These are phyloP conservation scores for Aspergillus fischeri DNA, from an alignment of 2,329 filamentous ascomycete genomes.

Conservation along the genomic window DNA sequence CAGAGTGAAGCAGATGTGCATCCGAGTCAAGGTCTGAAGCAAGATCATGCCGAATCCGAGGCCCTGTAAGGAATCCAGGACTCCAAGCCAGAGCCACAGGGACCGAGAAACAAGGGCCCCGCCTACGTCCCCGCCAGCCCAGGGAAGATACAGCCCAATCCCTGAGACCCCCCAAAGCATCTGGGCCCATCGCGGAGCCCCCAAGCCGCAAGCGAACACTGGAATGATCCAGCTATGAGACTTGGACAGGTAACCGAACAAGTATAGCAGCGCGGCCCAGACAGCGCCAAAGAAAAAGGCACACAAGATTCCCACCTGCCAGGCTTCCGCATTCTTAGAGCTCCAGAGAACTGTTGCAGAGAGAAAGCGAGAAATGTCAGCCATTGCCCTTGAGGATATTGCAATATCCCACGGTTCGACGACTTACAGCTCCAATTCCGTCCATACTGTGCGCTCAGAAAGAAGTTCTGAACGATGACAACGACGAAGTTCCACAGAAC, in stretches of 20 bases:
- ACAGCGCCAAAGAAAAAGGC: slow-evolving; percentile 49
- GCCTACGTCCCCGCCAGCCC: slow-evolving; percentile 53
- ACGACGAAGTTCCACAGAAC: slow-evolving; percentile 64
- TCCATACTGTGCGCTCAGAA: slow-evolving; percentile 61
- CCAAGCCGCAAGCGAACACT: slow-evolving; percentile 63
- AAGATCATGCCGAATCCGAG: slow-evolving; percentile 67
- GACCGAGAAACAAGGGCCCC: slow-evolving; percentile 54
- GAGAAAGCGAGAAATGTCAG: not conserved
- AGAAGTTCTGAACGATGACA: slow-evolving; percentile 64
- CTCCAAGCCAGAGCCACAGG: slow-evolving; percentile 65
- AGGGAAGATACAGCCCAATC: slow-evolving; percentile 60
- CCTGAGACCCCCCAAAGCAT: slow-evolving; percentile 63
- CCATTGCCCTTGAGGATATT: not conserved
- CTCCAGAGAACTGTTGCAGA: slow-evolving; percentile 49
- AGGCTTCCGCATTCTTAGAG: slow-evolving; percentile 52
- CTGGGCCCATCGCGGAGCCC: slow-evolving; percentile 62
- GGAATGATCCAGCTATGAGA: slow-evolving; percentile 64
- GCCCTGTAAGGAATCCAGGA: slow-evolving; percentile 62
- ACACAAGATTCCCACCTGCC: slow-evolving; percentile 53
- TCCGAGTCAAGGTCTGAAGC: slow-evolving; percentile 59
- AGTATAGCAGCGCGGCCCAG: slow-evolving; percentile 46
- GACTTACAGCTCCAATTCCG: slow-evolving; percentile 59
- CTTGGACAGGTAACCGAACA: slow-evolving; percentile 55
- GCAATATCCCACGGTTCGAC: not conserved
- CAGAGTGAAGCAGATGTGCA: slow-evolving; percentile 61